These are phyloP conservation scores for Globisporangium viniferum DNA, from an alignment of 352 stramenopile genomes.

Conservation along the genomic window DNA sequence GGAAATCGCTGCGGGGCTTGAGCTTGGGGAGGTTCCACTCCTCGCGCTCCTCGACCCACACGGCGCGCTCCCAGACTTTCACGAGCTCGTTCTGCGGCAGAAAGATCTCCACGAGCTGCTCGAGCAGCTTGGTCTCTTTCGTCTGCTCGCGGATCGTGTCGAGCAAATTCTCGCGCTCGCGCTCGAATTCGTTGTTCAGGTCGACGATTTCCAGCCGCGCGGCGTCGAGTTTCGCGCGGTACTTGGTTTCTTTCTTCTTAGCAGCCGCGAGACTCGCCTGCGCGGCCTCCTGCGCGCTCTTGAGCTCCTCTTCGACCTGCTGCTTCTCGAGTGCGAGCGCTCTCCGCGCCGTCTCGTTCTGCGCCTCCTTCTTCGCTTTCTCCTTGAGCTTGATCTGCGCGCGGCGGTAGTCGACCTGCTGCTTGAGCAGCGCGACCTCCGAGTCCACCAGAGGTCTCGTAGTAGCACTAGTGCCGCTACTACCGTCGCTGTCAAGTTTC, in stretches of 20 bases:
- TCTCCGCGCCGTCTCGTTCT: conserved; percentile 54
- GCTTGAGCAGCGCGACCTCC: conserved; percentile 72
- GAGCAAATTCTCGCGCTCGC: conserved; percentile 79
- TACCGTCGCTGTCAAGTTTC: conserved; percentile 13
- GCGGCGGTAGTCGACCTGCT: conserved; percentile 78
- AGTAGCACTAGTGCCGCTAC: conserved; percentile 1
- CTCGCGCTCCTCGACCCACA: conserved; percentile 82
- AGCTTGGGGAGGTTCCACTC: conserved; percentile 75
- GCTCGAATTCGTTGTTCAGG: conserved; percentile 81
- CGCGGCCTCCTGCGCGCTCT: conserved; percentile 60
- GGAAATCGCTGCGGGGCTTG: conserved; percentile 76
- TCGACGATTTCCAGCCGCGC: conserved; percentile 84
- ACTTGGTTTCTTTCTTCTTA: conserved; percentile 68
- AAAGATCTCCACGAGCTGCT: conserved; percentile 87
- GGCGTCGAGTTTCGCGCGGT: conserved; percentile 64
- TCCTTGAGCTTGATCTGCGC: conserved; percentile 78
- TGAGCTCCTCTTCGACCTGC: conserved; percentile 69
- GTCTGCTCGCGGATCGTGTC: conserved; percentile 90
- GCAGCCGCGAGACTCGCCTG: conserved; percentile 50
- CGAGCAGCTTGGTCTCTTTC: conserved; percentile 83
- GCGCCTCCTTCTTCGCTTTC: conserved; percentile 67
- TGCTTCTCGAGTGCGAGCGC: conserved; percentile 70
- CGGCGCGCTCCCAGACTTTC: conserved; percentile 84
- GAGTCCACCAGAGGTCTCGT: conserved; percentile 33
- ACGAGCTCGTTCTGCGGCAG: conserved; percentile 81